Base-by-base conservation (phyloP, 805 yeast genomes). In the Wickerhamiella domercqiae region DNA sequence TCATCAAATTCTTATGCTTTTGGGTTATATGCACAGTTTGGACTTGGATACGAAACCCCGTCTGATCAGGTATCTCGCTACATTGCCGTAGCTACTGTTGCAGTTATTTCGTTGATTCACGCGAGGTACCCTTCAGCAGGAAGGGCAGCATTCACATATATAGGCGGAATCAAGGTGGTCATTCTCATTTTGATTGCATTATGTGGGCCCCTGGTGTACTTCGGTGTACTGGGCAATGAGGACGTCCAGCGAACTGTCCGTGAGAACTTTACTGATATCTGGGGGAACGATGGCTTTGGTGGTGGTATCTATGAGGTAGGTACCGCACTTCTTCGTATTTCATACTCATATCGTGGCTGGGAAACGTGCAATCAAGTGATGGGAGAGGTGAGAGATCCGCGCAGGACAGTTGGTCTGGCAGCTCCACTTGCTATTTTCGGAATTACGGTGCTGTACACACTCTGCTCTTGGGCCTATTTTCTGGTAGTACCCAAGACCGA, bases 321-420 rank as follows among this genome's bases (percentile, higher is more conserved):
- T 1, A 73, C 73, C 26, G 78, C 75, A 0, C 49, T 74, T 24
- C 51, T 74, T 26, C 70, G 75, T 35, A 67, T 75, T 18, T 69
- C 75, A 11, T 74, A 73, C 48, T 71, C 79, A 0, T 74, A 72
- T 54, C 68, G 73, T 41, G 81, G 81, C 4, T 74, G 80, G 79
- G 80, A 75, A 45, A 74, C 74, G 45, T 75, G 75, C 31, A 75
- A 75, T 49, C 68, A 71, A 45, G 81, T 74, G 1, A 55, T 74
- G 36, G 66, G 67, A 41, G 80, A 74, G 46, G 65, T 74, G 31
- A 60, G 62, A 14, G 62, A 73, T 44, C 81, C 81, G 0, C 63
- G 64, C 31, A 62, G 64, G 22, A 73, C 76, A 0, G 60, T 73
- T 38, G 65, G 68, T n/a, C 56, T 69, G 3, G 75, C 78, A 0